Base-by-base conservation (phyloP, 2,329 filamentous ascomycete species). In the Hypoxylon sp. region DNA sequence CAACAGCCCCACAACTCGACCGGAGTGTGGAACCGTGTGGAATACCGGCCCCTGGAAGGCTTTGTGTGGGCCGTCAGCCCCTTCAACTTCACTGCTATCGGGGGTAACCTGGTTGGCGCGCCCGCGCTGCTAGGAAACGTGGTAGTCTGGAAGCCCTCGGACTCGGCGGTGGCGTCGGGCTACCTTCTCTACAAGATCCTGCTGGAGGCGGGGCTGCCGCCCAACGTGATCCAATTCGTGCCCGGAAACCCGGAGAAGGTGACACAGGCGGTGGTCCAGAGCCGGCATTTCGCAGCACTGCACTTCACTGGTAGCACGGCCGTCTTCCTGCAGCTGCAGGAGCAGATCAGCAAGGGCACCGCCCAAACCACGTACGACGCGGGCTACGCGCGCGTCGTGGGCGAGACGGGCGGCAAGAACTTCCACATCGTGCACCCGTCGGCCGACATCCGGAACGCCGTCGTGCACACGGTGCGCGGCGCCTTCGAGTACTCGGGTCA, bases 1-100 rank as follows among this genome's bases (percentile, higher is more conserved):
- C 87, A 92, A 73, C 95, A 99, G 77, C 94, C 94, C 48, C 92
- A 95, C 79, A 87, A 98, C 78, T 82, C 90, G 2, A 79, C 89
- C 1, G 92, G 92, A 33, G 85, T 96, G 31, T 97, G 93, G 93
- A 97, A 97, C 77, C 86, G 93, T 37, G 84, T 92, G 58, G 93
- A 97, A 77, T 88, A 97, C 81, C 85, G 93, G 33, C 88, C 94
- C 15, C 85, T 98, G 2, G 93, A 98, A 75, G 93, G 93, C 15
- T 97, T 98, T 75, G 92, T 98, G 61, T 97, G 97, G 74, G 94
- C 93, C 29, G 87, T 97, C 68, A 91, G 88, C 58, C 93, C 93
- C 38, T 98, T 97, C 84, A 98, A 98, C 81, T 98, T 98, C 78
- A 97, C 93, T 18, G 93, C 93, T 62, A 96, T 98, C 68, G 92